Evolutionary conservation across 192 early-diverging fungal genomes (phyloP).

Genomic region (Backusella circina): DNA sequence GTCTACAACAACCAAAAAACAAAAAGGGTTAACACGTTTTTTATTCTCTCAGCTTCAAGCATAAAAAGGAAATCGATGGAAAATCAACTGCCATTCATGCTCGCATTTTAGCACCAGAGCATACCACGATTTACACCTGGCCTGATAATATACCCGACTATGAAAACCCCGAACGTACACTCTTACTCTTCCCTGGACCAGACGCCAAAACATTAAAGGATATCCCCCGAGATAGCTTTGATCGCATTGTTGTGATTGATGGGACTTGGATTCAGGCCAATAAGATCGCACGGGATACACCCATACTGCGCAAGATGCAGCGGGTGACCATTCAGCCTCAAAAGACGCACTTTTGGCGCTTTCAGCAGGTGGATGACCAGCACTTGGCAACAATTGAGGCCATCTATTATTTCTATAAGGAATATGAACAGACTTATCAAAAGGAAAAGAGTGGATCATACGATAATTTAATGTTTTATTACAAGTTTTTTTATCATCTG

Average conservation of each 20-base stretch:
- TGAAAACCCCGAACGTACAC: conserved; percentile 59
- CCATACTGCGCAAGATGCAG: conserved; percentile 40
- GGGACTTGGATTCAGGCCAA: conserved; percentile 94
- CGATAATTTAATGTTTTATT: conserved; percentile 90
- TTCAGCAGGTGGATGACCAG: conserved; percentile 69
- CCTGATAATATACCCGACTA: conserved; percentile 45
- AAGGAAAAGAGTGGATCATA: conserved; percentile 72
- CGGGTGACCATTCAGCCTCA: conserved; percentile 68
- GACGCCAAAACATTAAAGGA: conserved; percentile 67
- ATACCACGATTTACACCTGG: conserved; percentile 62
- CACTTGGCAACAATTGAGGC: conserved; percentile 94
- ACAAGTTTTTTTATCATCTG: conserved; percentile 83
- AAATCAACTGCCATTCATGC: conserved; percentile 91
- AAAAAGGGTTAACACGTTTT: neutral
- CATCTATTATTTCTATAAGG: conserved; percentile 89
- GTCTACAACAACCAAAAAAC: too few species aligned
- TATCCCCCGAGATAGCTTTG: conserved; percentile 64
- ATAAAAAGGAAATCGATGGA: conserved; percentile 72
- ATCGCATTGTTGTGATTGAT: conserved; percentile 84
- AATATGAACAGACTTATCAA: conserved; percentile 64
- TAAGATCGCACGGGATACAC: conserved; percentile 49
- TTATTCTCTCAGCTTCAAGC: conserved; percentile 80
- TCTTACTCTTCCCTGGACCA: conserved; percentile 83
- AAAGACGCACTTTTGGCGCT: conserved; percentile 89
- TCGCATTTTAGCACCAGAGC: conserved; percentile 67